Conservation (phyloP, 2,329 filamentous ascomycete species). For the Fusarium goolgardi region DNA sequence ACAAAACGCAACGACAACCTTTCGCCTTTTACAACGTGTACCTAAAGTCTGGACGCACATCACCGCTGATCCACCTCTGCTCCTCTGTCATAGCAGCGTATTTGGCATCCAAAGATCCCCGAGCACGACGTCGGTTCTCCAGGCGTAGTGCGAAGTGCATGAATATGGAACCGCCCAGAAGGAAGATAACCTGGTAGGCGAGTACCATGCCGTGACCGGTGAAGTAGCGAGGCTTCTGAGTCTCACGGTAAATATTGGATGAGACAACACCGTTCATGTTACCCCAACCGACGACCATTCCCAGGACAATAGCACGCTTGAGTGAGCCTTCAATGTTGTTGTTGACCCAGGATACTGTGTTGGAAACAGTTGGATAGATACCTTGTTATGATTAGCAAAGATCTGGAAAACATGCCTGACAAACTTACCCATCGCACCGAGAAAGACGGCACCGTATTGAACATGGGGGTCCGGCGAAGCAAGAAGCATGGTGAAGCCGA, state of each 20-base stretch:
- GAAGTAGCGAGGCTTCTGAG: conserved; percentile 48
- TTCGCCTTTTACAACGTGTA: conserved; percentile 47
- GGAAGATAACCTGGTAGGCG: conserved; percentile 71
- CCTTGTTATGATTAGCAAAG: conserved; percentile 56
- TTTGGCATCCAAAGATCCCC: conserved; percentile 67
- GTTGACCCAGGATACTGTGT: conserved; percentile 76
- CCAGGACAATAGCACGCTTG: conserved; percentile 78
- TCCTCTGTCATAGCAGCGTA: conserved; percentile 64
- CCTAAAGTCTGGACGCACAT: conserved; percentile 57
- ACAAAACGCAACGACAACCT: fast-evolving
- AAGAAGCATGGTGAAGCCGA: conserved; percentile 75
- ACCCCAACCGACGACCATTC: conserved; percentile 81
- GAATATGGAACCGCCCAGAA: conserved; percentile 72
- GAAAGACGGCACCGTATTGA: conserved; percentile 75
- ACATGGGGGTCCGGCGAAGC: conserved; percentile 63
- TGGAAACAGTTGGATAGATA: conserved; percentile 77
- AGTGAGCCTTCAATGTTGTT: conserved; percentile 72
- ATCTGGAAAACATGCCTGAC: fast-evolving
- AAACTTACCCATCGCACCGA: conserved; percentile 63
- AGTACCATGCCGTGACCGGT: conserved; percentile 72
- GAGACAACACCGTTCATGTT: conserved; percentile 76
- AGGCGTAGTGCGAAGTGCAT: conserved; percentile 67
- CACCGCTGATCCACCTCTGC: conserved; percentile 68
- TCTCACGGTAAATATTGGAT: conserved; percentile 70
- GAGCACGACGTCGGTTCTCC: conserved; percentile 69